Base-by-base conservation (phyloP, 768 basidiomycete genomes). In the Suillus sp. region DNA sequence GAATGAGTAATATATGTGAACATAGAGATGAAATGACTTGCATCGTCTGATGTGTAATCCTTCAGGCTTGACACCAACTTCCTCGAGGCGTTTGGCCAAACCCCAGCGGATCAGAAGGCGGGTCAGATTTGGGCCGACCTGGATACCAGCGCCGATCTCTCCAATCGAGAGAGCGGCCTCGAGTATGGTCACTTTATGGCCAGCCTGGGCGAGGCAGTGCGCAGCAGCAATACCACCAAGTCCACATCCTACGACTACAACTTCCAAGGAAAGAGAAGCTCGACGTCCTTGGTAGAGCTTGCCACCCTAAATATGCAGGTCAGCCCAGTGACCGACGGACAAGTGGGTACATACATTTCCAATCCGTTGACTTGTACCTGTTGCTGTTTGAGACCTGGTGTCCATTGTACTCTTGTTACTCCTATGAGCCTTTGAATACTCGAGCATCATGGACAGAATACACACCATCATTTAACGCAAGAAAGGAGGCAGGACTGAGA, bases 101-200 rank as follows among this genome's bases (percentile, higher is more conserved):
- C 84, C 84, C 84, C 84, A 86, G 1, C 82, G 75, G 40, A 80
- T 74, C 58, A 86, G 72, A 11, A 84, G 75, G n/a, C 80, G 73
- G 22, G 74, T 77, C 18, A 83, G 48, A 65, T 84, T 83, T 22
- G 76, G 74, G 32, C 66, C 64, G 59, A 83, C 68, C 68, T 84
- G 84, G 40, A 86, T 84, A 13, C 84, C 84, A 4, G 84, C 84
- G 2, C 84, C 83, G 16, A 82, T 77, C 63, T 84, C 83, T 2
- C 81, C 66, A 16, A 82, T 72, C 3, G 66, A 60, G 0, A 66
- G 53, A 2, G 83, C 80, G 22, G 68, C 67, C 65, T 85, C 84
- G 42, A 85, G 72, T 56, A 85, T 72, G 35, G 81, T 83, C 59
- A 85, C 78, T 5, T 67, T 78, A 69, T 85, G 83, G 1, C 84